These are phyloP conservation scores for Zasmidium cellare DNA, from an alignment of 2,329 filamentous ascomycete species.

Conservation along the genomic window DNA sequence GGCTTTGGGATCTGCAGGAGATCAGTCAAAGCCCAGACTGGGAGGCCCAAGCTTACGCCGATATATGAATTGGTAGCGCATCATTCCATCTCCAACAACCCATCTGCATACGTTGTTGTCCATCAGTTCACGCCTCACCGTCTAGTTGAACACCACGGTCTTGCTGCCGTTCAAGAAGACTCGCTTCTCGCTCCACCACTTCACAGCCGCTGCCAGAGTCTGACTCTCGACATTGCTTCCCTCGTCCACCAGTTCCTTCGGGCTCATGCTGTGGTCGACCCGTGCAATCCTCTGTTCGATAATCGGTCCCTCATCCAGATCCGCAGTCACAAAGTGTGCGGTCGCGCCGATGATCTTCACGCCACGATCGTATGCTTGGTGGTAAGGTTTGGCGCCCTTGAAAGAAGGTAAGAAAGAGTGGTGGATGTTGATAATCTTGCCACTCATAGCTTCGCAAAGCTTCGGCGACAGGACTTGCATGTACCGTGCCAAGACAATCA, in stretches of 20 bases:
- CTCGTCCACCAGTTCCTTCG: constrained; percentile 75
- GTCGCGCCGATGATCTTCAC: constrained; percentile 88
- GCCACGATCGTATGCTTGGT: constrained; percentile 81
- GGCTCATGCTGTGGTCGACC: constrained; percentile 74
- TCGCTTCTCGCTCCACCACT: constrained; percentile 77
- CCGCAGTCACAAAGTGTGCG: constrained; percentile 82
- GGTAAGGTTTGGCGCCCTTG: constrained; percentile 86
- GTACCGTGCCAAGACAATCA: constrained; percentile 79
- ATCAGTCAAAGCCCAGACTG: too few species aligned
- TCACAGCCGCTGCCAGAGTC: constrained; percentile 76
- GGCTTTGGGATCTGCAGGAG: too few species aligned
- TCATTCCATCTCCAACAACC: too few species aligned
- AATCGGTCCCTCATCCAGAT: constrained; percentile 83
- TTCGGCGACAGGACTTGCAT: constrained; percentile 81
- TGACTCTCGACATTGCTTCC: constrained; percentile 83
- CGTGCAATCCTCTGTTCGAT: constrained; percentile 80
- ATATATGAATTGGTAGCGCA: too few species aligned
- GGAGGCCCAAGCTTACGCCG: too few species aligned
- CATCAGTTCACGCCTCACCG: too few species aligned
- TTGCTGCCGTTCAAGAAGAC: constrained; percentile 78
- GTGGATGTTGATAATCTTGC: constrained; percentile 90
- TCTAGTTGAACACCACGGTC: constrained; percentile 71
- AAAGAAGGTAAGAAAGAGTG: constrained; percentile 83
- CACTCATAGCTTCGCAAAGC: constrained; percentile 76
- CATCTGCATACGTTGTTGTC: too few species aligned